Evolutionary conservation across 768 basidiomycete genomes (phyloP).

Genomic region (Mycena floridula): DNA sequence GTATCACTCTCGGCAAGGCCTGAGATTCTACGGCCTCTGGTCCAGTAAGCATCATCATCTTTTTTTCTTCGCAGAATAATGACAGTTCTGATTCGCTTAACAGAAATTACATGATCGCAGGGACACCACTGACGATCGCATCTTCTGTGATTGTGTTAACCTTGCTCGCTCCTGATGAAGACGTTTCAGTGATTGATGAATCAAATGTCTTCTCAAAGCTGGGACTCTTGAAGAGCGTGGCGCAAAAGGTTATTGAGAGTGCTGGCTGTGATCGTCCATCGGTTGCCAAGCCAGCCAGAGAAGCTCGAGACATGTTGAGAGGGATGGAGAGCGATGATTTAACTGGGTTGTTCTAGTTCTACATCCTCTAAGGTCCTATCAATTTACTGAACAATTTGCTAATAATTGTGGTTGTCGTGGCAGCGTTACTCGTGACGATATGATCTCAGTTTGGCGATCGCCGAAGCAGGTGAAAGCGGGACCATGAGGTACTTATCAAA

Average conservation of each 20-base stretch:
- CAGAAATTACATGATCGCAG: conserved; percentile 58
- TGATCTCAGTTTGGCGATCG: no score
- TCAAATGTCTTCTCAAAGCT: conserved; percentile 64
- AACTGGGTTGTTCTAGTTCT: conserved; percentile 43
- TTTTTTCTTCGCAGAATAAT: not conserved
- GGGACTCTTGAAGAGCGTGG: conserved; percentile 52
- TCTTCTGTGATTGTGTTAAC: conserved; percentile 57
- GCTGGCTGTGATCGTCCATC: conserved; percentile 62
- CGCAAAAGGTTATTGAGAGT: conserved; percentile 69
- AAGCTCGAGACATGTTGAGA: conserved; percentile 69
- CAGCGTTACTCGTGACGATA: no score
- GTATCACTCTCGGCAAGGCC: conserved; percentile 56
- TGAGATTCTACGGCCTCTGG: conserved; percentile 56
- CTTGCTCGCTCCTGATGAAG: conserved; percentile 44
- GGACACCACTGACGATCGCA: conserved; percentile 61
- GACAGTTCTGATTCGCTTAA: conserved; percentile 6
- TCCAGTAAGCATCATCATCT: conserved; percentile 47
- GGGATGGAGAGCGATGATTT: conserved; percentile 36
- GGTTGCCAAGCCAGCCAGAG: conserved; percentile 75
- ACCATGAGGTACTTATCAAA: no score
- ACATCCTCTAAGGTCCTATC: no score
- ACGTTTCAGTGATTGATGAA: conserved; percentile 22
- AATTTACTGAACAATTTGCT: no score
- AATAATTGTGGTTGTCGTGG: no score
- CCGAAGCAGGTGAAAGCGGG: no score